Evolutionary conservation across 2,329 filamentous ascomycete genomes (phyloP).

Genomic region (Trichoderma asperellum): DNA sequence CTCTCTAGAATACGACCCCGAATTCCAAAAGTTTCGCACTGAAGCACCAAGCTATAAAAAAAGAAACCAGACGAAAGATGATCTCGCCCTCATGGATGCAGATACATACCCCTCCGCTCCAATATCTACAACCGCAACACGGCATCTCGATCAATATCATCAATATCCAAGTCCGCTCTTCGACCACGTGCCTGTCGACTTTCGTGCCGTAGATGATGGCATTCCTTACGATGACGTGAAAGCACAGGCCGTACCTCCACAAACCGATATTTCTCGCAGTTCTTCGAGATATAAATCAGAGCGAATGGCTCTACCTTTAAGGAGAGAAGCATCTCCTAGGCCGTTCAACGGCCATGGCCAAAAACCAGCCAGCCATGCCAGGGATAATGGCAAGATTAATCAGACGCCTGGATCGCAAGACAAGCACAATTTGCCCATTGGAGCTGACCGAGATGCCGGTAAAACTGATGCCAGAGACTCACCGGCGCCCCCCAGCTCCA

Average conservation of each 20-base stretch:
- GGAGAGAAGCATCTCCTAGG: background rate
- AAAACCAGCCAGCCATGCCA: background rate
- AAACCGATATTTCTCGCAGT: background rate
- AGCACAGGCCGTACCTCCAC: background rate
- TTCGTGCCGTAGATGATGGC: background rate
- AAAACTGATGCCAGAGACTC: background rate
- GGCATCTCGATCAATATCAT: conserved; percentile 18
- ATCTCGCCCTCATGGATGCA: background rate
- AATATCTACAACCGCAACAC: conserved; percentile 9
- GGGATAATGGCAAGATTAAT: background rate
- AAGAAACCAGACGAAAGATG: background rate
- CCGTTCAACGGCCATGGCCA: background rate
- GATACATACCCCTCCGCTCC: background rate
- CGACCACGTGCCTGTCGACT: conserved; percentile 7
- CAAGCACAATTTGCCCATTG: background rate
- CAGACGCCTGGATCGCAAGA: background rate
- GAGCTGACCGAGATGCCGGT: background rate
- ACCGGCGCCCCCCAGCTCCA: background rate
- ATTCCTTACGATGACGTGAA: background rate
- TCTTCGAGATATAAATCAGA: background rate
- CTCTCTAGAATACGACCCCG: background rate
- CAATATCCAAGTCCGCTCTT: conserved; percentile 11
- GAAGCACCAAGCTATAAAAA: background rate
- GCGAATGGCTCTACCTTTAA: background rate
- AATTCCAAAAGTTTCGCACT: background rate